A percentile compares a stretch with the other conserved stretches of the same genome.
These are phyloP conservation scores for Grigorovia humatica DNA, from an alignment of 805 yeast genomes.

Conservation along the genomic window DNA sequence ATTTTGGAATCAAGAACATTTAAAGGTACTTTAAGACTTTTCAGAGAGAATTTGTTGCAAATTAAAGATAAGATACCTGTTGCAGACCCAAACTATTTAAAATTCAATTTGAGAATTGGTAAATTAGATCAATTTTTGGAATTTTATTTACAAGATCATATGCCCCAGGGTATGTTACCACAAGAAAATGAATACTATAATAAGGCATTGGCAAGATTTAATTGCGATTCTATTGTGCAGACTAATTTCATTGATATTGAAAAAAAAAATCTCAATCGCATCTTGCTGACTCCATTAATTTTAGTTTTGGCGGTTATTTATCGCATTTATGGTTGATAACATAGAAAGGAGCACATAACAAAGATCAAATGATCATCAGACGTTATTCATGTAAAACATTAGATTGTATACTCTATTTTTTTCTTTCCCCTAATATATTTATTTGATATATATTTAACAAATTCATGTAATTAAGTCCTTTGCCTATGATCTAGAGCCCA, in stretches of 20 bases:
- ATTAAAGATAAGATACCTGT: constrained; percentile 76
- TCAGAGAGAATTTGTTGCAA: constrained; percentile 58
- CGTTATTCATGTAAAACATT: no score
- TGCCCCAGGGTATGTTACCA: constrained; percentile 45
- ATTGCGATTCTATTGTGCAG: constrained; percentile 25
- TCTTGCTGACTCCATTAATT: not conserved
- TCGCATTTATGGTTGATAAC: no score
- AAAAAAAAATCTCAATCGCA: not conserved
- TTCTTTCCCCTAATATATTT: not conserved
- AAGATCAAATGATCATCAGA: no score
- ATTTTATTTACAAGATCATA: constrained; percentile 52
- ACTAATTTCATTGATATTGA: constrained; percentile 9
- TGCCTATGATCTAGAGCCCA: not conserved
- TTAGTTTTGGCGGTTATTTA: not conserved
- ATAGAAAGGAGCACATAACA: no score
- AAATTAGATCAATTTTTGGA: constrained; percentile 85
- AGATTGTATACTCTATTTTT: no score
- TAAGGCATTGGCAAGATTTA: constrained; percentile 35
- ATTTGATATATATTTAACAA: no score
- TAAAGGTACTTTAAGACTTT: constrained; percentile 65
- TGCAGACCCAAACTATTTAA: constrained; percentile 75
- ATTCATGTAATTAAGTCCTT: not conserved
- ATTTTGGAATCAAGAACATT: constrained; percentile 66
- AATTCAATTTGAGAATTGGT: constrained; percentile 76
- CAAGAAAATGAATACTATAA: constrained; percentile 29